A percentile compares a stretch with the other conserved stretches of the same genome.
These are phyloP conservation scores for Psilocybe sp. DNA, from an alignment of 768 basidiomycete species.

Conservation along the genomic window DNA sequence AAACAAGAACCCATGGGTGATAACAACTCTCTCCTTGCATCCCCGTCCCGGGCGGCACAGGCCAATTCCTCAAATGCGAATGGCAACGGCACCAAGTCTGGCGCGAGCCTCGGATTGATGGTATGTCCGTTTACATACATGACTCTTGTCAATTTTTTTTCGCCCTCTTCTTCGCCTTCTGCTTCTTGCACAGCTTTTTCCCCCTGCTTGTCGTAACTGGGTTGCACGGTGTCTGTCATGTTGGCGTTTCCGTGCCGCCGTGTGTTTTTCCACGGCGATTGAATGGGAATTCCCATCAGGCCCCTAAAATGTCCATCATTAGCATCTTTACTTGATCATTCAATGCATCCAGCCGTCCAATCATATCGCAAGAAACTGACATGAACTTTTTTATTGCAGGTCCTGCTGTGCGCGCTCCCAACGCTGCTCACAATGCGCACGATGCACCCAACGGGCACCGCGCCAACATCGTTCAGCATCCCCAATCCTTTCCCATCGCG, in stretches of 20 bases:
- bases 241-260: no score
- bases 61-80: no score
- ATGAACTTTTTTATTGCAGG: conserved; percentile 38
- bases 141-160: conserved; percentile 3
- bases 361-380: no score
- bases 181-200: conserved; percentile 5
- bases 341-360: no score
- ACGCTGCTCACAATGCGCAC: conserved; percentile 68
- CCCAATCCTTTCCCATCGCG: conserved; percentile 45
- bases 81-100: conserved; percentile 35
- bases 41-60: no score
- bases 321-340: no score
- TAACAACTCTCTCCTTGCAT: no score
- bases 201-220: background rate
- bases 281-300: no score
- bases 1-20: no score
- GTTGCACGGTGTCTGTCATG: no score
- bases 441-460: conserved; percentile 33
- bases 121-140: conserved; percentile 34
- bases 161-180: conserved; percentile 2
- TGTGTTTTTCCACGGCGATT: no score
- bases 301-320: no score
- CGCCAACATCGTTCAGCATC: conserved; percentile 56
- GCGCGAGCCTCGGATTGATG: conserved; percentile 70
- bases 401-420: conserved; percentile 75